Evolutionary conservation across 495 filamentous ascomycete species (phyloP).

Genomic region (Aspergillus sclerotiicarbonarius): DNA sequence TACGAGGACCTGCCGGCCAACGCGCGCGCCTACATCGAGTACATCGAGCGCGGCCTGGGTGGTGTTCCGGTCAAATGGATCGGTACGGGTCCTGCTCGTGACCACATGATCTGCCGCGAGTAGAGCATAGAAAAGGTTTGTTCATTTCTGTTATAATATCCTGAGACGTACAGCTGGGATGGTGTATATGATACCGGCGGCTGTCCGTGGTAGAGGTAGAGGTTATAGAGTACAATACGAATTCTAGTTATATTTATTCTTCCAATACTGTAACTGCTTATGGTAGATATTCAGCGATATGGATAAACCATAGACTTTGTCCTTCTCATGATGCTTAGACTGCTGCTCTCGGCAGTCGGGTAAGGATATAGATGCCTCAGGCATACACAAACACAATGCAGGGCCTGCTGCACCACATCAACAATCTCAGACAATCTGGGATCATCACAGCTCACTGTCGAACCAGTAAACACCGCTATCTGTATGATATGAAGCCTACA

Average conservation of each 20-base stretch:
- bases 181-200: slow-evolving; percentile 6
- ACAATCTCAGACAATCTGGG: background rate
- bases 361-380: background rate
- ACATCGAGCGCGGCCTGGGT: slow-evolving; percentile 68
- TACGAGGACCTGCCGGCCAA: slow-evolving; percentile 72
- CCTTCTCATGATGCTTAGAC: background rate
- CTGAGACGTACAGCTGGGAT: slow-evolving; percentile 5
- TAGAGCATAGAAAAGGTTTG: slow-evolving; percentile 8
- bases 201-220: slow-evolving; percentile 3
- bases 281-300: no score
- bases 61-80: slow-evolving; percentile 73
- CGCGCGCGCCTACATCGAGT: slow-evolving; percentile 72
- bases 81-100: slow-evolving; percentile 72
- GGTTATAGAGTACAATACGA: background rate
- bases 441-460: no score
- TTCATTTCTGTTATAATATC: slow-evolving; percentile 4
- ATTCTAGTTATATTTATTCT: no score
- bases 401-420: background rate
- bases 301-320: no score
- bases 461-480: no score
- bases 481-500: no score
- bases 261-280: no score
- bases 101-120: slow-evolving; percentile 62
- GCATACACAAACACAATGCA: background rate
- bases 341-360: background rate